Percentiles rank a stretch among this genome's conserved stretches.
These are phyloP conservation scores for Aspergillus saccharolyticus DNA, from an alignment of 495 filamentous ascomycete species.

Conservation along the genomic window DNA sequence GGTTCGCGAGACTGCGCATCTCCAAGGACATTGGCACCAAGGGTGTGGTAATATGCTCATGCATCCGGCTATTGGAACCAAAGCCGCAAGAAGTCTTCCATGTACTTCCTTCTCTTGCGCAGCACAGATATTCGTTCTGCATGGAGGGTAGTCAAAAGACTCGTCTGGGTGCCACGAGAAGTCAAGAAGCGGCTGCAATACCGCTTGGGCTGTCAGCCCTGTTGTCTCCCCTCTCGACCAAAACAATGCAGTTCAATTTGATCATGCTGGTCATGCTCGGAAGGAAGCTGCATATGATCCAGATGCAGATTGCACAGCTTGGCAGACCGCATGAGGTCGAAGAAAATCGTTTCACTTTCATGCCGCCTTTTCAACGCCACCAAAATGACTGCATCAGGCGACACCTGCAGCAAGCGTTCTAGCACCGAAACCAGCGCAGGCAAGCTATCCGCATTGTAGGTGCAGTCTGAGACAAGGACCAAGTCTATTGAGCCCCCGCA, in stretches of 20 bases:
- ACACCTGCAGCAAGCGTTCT: slow-evolving; percentile 44
- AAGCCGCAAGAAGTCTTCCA: too few species aligned
- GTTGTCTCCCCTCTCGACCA: slow-evolving; percentile 13
- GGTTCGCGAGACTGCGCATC: too few species aligned
- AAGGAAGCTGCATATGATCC: slow-evolving; percentile 48
- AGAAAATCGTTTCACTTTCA: slow-evolving; percentile 73
- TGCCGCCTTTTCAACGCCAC: slow-evolving; percentile 83
- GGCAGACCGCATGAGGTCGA: slow-evolving; percentile 62
- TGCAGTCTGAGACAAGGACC: slow-evolving; percentile 84
- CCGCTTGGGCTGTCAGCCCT: background rate
- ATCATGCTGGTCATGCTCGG: slow-evolving; percentile 53
- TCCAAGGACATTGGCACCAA: too few species aligned
- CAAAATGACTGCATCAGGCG: slow-evolving; percentile 54
- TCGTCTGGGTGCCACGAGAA: too few species aligned
- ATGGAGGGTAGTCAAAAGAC: too few species aligned
- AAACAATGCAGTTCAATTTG: slow-evolving; percentile 58
- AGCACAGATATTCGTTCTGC: too few species aligned
- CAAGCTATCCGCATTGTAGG: slow-evolving; percentile 83
- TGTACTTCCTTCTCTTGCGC: too few species aligned
- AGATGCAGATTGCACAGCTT: slow-evolving; percentile 49
- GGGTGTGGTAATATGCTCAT: too few species aligned
- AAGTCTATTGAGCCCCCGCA: slow-evolving; percentile 55
- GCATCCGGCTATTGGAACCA: too few species aligned
- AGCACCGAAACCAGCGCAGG: slow-evolving; percentile 71
- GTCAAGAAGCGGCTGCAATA: background rate